These are phyloP conservation scores for Bertia moriformis DNA, from an alignment of 2,329 filamentous ascomycete species.

Conservation along the genomic window DNA sequence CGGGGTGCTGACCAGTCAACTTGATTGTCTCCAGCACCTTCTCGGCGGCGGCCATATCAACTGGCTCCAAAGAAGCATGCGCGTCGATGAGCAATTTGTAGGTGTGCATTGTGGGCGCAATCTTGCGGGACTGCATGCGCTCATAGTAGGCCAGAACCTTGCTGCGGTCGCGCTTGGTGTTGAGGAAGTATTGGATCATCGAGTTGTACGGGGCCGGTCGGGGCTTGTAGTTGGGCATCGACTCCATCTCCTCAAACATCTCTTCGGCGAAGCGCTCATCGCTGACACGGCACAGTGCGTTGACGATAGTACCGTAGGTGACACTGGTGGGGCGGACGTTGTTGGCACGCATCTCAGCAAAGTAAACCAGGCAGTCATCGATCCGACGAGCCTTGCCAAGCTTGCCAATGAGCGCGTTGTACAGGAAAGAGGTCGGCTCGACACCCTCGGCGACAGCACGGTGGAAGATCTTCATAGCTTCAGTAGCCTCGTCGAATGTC, in stretches of 20 bases:
- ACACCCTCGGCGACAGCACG: conserved; percentile 87
- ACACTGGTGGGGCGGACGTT: conserved; percentile 92
- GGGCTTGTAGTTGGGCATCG: conserved; percentile 96
- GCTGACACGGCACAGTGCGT: conserved; percentile 88
- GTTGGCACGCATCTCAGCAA: conserved; percentile 86
- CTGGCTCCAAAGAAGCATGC: conserved; percentile 80
- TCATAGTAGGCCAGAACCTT: conserved; percentile 93
- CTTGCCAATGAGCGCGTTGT: conserved; percentile 96
- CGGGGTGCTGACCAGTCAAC: conserved; percentile 58
- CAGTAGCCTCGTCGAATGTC: conserved; percentile 93
- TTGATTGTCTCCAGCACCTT: conserved; percentile 68
- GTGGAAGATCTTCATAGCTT: conserved; percentile 94
- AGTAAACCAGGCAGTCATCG: conserved; percentile 95
- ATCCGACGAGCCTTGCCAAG: conserved; percentile 94
- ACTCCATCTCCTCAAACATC: conserved; percentile 98
- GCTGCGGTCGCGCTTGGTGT: conserved; percentile 84
- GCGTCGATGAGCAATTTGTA: conserved; percentile 96
- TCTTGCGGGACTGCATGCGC: conserved; percentile 76
- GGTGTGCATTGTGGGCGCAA: conserved; percentile 84
- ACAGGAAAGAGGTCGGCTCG: conserved; percentile 88
- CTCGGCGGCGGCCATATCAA: conserved; percentile 78
- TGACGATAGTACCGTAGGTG: conserved; percentile 96
- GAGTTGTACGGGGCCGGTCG: conserved; percentile 95
- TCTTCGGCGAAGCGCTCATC: conserved; percentile 97
- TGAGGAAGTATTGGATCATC: conserved; percentile 98